A percentile compares a stretch with the other conserved stretches of the same genome.
These are phyloP conservation scores for Globisporangium echinulatum DNA, from an alignment of 352 stramenopile species.

Conservation along the genomic window DNA sequence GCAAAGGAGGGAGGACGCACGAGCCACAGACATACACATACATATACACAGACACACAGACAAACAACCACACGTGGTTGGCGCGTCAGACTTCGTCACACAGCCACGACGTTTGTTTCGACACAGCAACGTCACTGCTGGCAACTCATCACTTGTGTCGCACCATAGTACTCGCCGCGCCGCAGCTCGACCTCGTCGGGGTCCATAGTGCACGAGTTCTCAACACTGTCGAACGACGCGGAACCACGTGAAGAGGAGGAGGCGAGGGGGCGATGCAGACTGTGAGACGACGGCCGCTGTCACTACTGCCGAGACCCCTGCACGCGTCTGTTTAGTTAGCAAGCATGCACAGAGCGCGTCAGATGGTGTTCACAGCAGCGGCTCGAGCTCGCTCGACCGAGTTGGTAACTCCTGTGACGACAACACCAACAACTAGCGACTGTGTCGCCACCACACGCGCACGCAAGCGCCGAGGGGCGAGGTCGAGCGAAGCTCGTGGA, in stretches of 20 bases:
- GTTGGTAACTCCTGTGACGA: neutral
- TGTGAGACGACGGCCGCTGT: neutral
- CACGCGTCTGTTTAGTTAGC: neutral
- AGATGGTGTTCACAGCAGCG: neutral
- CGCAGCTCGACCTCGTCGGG: conserved; percentile 7
- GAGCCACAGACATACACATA: too few relatives aligned
- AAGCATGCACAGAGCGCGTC: neutral
- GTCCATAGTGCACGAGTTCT: conserved; percentile 4
- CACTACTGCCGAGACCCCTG: neutral
- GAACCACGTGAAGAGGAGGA: neutral
- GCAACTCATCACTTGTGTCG: neutral
- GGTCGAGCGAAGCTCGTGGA: too few relatives aligned
- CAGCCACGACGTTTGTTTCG: neutral
- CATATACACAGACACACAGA: too few relatives aligned
- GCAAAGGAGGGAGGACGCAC: too few relatives aligned
- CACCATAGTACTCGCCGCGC: conserved; percentile 6
- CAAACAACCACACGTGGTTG: neutral
- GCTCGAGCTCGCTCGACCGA: neutral
- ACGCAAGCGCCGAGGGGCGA: too few relatives aligned
- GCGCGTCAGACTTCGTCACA: neutral
- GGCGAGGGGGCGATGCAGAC: neutral
- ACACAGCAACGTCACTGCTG: neutral
- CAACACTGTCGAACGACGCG: conserved; percentile 5
- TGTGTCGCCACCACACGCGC: too few relatives aligned
- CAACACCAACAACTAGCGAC: too few relatives aligned